Evolutionary conservation across 148 eudicot genomes (phyloP).

Genomic region (Fagopyrum tataricum): DNA sequence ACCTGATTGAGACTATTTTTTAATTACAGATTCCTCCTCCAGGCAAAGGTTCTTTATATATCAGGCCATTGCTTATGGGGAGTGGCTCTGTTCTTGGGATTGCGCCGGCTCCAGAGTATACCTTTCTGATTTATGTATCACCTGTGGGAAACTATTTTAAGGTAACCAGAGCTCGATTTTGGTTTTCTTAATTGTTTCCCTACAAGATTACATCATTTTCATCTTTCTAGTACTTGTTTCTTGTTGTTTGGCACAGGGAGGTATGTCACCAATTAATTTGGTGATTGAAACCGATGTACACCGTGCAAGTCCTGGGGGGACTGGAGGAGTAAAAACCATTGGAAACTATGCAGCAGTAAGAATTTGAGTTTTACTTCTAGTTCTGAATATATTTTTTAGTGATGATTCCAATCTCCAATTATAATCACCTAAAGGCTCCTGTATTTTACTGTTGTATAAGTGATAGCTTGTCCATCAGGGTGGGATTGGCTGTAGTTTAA

Average conservation of each 20-base stretch:
- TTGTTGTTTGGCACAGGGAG: conserved; percentile 49
- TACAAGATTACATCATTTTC: background rate
- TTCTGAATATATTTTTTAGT: background rate
- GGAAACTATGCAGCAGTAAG: conserved; percentile 96
- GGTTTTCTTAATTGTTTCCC: background rate
- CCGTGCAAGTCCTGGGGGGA: conserved; percentile 97
- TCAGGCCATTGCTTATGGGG: conserved; percentile 90
- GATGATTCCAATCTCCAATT: background rate
- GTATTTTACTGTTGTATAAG: background rate
- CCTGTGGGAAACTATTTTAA: conserved; percentile 98
- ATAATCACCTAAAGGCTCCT: background rate
- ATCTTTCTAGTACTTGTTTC: background rate
- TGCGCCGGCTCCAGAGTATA: conserved; percentile 96
- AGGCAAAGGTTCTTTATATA: conserved; percentile 85
- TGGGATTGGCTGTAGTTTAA: background rate
- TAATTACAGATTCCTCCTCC: conserved; percentile 77
- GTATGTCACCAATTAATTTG: conserved; percentile 84
- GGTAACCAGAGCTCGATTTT: conserved; percentile 34
- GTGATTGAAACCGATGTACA: conserved; percentile 86
- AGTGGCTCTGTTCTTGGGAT: conserved; percentile 92
- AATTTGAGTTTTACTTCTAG: conserved; percentile 9
- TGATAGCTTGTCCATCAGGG: background rate
- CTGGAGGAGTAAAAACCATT: conserved; percentile 82
- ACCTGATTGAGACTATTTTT: background rate
- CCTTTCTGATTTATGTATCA: conserved; percentile 76